A percentile compares a stretch with the other conserved stretches of the same genome.
Conservation (phyloP, 2,329 filamentous ascomycete genomes). For the Clonostachys sp. region DNA sequence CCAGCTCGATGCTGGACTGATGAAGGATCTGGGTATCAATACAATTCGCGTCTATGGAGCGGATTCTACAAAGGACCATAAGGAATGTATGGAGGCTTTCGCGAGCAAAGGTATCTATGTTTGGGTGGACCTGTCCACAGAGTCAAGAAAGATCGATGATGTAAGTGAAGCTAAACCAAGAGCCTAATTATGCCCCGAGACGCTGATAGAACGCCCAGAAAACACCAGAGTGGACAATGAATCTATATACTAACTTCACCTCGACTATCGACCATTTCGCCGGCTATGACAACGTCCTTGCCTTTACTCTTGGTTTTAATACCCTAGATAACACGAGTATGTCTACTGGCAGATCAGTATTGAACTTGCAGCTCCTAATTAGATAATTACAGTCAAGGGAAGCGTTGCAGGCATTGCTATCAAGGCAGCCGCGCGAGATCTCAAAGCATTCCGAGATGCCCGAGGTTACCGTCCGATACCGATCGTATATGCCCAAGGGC, state of each 20-base stretch:
- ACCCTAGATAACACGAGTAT: background rate
- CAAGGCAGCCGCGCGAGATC: background rate
- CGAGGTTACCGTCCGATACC: background rate
- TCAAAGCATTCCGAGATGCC: background rate
- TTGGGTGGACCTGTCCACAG: background rate
- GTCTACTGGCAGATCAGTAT: too few relatives aligned
- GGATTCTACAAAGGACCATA: background rate
- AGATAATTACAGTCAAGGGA: too few relatives aligned
- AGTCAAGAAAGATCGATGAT: background rate
- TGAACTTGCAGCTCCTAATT: too few relatives aligned
- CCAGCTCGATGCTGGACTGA: background rate
- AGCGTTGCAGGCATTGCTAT: background rate
- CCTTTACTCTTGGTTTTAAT: background rate
- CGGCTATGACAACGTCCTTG: background rate
- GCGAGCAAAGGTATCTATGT: conserved; percentile 1
- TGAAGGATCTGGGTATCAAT: background rate
- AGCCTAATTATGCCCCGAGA: background rate
- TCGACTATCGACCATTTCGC: background rate
- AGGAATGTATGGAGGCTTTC: conserved; percentile 1
- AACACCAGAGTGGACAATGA: background rate
- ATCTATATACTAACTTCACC: background rate
- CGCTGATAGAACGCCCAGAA: background rate
- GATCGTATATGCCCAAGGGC: background rate
- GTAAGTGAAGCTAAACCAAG: background rate
- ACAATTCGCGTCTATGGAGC: background rate